Percentiles rank a stretch among this genome's conserved stretches.
phyloP scores from a whole-genome alignment of 1,284 basidiomycete species.

The Trichosporon sp. region DNA sequence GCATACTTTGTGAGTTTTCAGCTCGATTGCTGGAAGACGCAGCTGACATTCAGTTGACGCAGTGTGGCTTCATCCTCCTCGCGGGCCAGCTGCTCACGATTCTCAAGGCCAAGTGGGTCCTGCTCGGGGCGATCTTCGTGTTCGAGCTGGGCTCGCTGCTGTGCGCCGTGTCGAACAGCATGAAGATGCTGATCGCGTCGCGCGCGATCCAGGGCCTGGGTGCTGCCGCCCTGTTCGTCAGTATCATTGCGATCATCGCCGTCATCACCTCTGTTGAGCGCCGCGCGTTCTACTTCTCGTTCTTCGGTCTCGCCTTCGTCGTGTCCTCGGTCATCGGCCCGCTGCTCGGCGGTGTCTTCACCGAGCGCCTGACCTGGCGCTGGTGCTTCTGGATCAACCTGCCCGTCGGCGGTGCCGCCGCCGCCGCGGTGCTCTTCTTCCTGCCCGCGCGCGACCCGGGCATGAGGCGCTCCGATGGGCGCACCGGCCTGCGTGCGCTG shows the following conservation, averaged over 20 bases:
- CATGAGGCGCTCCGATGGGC: slow-evolving; percentile 24
- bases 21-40: slow-evolving; percentile 19
- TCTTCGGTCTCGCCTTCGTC: slow-evolving; percentile 48
- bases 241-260: slow-evolving; percentile 51
- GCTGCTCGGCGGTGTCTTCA: slow-evolving; percentile 51
- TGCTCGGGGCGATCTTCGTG: slow-evolving; percentile 51
- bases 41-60: slow-evolving; percentile 28
- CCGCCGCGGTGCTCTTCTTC: slow-evolving; percentile 48
- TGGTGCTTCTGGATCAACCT: slow-evolving; percentile 55
- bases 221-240: slow-evolving; percentile 44
- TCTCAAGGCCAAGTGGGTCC: slow-evolving; percentile 52
- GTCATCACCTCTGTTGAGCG: slow-evolving; percentile 48
- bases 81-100: slow-evolving; percentile 50
- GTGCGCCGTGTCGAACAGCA: slow-evolving; percentile 52
- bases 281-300: slow-evolving; percentile 48
- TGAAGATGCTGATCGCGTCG: slow-evolving; percentile 53
- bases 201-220: slow-evolving; percentile 51
- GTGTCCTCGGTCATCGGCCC: slow-evolving; percentile 47
- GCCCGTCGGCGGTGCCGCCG: slow-evolving; percentile 48
- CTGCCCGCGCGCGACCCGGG: slow-evolving; percentile 52
- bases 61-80: slow-evolving; percentile 50
- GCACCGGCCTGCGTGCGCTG: slow-evolving; percentile 30
- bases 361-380: slow-evolving; percentile 52
- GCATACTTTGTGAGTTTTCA: slow-evolving; percentile 51
- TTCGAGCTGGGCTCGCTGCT: slow-evolving; percentile 54